Conservation (phyloP, 164 flowering plant species). For the Magnolia kwangsiensis region DNA sequence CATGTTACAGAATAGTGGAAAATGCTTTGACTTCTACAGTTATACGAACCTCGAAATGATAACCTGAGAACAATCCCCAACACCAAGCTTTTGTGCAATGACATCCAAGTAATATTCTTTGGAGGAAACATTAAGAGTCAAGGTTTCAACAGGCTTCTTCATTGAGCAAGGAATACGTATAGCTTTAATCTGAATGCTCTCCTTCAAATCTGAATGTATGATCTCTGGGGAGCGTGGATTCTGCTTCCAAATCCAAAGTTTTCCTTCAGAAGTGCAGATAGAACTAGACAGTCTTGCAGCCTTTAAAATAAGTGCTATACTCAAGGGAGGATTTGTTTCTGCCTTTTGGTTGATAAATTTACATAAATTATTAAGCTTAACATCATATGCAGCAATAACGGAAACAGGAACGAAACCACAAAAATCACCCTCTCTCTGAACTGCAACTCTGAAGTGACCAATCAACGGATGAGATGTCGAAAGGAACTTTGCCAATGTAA, state of each 20-base stretch:
- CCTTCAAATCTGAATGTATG: slow-evolving; percentile 24
- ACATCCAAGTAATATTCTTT: slow-evolving; percentile 69
- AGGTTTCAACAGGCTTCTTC: slow-evolving; percentile 44
- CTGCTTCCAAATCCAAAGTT: slow-evolving; percentile 52
- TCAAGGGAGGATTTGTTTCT: slow-evolving; percentile 57
- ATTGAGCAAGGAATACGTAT: slow-evolving; percentile 53
- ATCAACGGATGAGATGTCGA: slow-evolving; percentile 56
- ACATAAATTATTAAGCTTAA: slow-evolving; percentile 55
- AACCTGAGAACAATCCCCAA: slow-evolving; percentile 50
- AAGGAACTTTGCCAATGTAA: slow-evolving; percentile 50
- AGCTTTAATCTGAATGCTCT: slow-evolving; percentile 37
- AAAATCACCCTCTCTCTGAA: slow-evolving; percentile 48
- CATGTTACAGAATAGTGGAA: background rate
- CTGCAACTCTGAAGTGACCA: slow-evolving; percentile 76
- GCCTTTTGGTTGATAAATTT: slow-evolving; percentile 56
- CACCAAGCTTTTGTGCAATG: slow-evolving; percentile 67
- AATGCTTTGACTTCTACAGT: background rate
- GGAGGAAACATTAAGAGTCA: slow-evolving; percentile 47
- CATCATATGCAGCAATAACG: slow-evolving; percentile 54
- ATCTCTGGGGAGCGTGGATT: slow-evolving; percentile 44
- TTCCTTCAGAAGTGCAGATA: slow-evolving; percentile 37
- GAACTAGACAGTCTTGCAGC: slow-evolving; percentile 47
- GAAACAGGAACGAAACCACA: slow-evolving; percentile 61
- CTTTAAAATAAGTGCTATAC: slow-evolving; percentile 38
- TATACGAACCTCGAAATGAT: slow-evolving; percentile 63